phyloP scores from a whole-genome alignment of 1,139 yeast species.

The Wickerhamomyces sp. region DNA sequence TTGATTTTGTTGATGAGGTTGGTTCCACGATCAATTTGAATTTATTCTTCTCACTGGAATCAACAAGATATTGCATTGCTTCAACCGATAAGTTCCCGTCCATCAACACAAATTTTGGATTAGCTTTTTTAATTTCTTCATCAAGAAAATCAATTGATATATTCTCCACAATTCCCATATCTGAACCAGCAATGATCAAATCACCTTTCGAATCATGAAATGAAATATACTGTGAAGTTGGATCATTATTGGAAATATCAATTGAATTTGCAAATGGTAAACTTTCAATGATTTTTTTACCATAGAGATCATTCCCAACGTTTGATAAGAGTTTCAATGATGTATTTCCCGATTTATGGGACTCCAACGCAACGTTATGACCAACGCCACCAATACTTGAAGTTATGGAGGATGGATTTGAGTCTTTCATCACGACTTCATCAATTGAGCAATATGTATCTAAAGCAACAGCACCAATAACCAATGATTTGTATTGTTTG shows the following conservation, averaged over 20 bases:
- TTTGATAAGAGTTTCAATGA: slow-evolving; percentile 49
- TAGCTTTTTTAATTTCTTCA: slow-evolving; percentile 27
- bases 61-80: slow-evolving; percentile 37
- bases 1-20: slow-evolving; percentile 62
- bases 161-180: slow-evolving; percentile 66
- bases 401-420: slow-evolving; percentile 62
- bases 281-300: slow-evolving; percentile 33
- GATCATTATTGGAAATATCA: slow-evolving; percentile 15
- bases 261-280: slow-evolving; percentile 31
- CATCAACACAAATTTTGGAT: slow-evolving; percentile 45
- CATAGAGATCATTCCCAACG: slow-evolving; percentile 56
- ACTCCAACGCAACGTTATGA: slow-evolving; percentile 64
- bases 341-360: slow-evolving; percentile 21
- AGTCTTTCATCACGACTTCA: slow-evolving; percentile 43
- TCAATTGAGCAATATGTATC: slow-evolving; percentile 55
- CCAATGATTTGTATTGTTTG: slow-evolving; percentile 28
- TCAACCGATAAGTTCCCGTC: slow-evolving; percentile 63
- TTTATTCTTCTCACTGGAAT: slow-evolving; percentile 18
- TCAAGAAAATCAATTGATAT: slow-evolving; percentile 38
- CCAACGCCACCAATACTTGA: slow-evolving; percentile 83
- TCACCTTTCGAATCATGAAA: slow-evolving; percentile 60
- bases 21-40: slow-evolving; percentile 62
- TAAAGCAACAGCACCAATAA: slow-evolving; percentile 74
- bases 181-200: slow-evolving; percentile 74
- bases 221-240: slow-evolving; percentile 71